Evolutionary conservation across 2,329 filamentous ascomycete species (phyloP).

Genomic region (Harringtonia lauricola): DNA sequence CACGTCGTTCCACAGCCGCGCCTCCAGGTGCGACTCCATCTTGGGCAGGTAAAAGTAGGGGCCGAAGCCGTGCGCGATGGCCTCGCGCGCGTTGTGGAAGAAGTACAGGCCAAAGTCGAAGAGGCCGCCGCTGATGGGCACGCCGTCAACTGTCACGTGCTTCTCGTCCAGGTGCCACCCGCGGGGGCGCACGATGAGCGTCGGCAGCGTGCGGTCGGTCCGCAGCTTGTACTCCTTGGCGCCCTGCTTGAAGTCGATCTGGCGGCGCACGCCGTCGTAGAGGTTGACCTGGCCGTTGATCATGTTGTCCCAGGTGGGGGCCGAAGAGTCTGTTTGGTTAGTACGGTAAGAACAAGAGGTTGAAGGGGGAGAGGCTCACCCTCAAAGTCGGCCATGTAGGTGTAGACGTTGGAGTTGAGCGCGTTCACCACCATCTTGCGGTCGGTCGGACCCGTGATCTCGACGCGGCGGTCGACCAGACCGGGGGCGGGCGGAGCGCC

Average conservation of each 20-base stretch:
- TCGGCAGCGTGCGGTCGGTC: constrained; percentile 74
- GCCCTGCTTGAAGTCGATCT: constrained; percentile 94
- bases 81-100: constrained; percentile 92
- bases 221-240: constrained; percentile 96
- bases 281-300: constrained; percentile 96
- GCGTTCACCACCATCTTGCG: constrained; percentile 99
- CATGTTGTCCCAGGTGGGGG: constrained; percentile 99
- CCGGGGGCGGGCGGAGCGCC: constrained; percentile 86
- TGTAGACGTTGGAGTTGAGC: constrained; percentile 91
- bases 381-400: constrained; percentile 99
- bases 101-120: constrained; percentile 99
- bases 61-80: constrained; percentile 71
- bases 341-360: neutral
- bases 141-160: constrained; percentile 90
- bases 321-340: constrained; percentile 64
- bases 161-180: constrained; percentile 99
- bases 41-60: constrained; percentile 98
- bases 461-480: constrained; percentile 82
- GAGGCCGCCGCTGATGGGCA: constrained; percentile 82
- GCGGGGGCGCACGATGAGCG: constrained; percentile 85
- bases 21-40: constrained; percentile 97
- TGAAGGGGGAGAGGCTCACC: constrained; percentile 41
- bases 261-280: constrained; percentile 85
- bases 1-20: constrained; percentile 93
- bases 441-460: constrained; percentile 96